Evolutionary conservation across 495 filamentous ascomycete genomes (phyloP).

Genomic region (Umbilicaria muhlenbergii): DNA sequence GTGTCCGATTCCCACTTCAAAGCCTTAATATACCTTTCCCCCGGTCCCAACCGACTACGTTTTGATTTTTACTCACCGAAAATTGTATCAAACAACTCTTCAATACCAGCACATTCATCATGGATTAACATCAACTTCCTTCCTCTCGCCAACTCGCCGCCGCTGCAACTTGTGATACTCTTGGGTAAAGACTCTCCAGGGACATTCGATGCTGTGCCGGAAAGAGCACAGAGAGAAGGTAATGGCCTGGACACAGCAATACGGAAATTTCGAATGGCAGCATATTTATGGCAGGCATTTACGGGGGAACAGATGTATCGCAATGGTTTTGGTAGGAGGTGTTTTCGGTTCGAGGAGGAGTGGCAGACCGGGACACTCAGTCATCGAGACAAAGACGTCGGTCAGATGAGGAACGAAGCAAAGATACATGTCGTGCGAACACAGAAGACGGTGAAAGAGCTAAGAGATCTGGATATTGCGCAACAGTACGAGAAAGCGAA

Average conservation of each 20-base stretch:
- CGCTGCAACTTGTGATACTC: constrained; percentile 71
- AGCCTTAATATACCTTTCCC: constrained; percentile 68
- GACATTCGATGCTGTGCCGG: constrained; percentile 69
- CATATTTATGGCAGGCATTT: constrained; percentile 91
- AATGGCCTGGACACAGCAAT: constrained; percentile 66
- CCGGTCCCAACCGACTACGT: constrained; percentile 70
- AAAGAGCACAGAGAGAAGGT: constrained; percentile 58
- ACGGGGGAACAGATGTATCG: constrained; percentile 91
- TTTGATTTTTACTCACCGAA: constrained; percentile 79
- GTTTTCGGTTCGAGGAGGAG: constrained; percentile 82
- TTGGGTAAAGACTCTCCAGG: constrained; percentile 77
- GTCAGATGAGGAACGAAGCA: constrained; percentile 73
- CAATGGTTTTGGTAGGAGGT: constrained; percentile 66
- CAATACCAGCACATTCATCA: constrained; percentile 57
- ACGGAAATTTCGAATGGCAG: constrained; percentile 77
- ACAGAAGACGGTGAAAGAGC: constrained; percentile 71
- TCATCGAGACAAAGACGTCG: constrained; percentile 47
- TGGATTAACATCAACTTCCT: constrained; percentile 75
- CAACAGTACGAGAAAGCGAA: constrained; percentile 59
- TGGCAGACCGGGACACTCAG: constrained; percentile 73
- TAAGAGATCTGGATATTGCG: constrained; percentile 62
- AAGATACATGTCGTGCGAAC: constrained; percentile 70
- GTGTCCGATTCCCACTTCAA: constrained; percentile 82
- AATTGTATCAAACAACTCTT: constrained; percentile 49
- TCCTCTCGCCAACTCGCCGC: constrained; percentile 56